Evolutionary conservation across 768 basidiomycete species (phyloP), one percentile per base, ranked within the genome.

Genomic region (Tylopilus balloui): DNA sequence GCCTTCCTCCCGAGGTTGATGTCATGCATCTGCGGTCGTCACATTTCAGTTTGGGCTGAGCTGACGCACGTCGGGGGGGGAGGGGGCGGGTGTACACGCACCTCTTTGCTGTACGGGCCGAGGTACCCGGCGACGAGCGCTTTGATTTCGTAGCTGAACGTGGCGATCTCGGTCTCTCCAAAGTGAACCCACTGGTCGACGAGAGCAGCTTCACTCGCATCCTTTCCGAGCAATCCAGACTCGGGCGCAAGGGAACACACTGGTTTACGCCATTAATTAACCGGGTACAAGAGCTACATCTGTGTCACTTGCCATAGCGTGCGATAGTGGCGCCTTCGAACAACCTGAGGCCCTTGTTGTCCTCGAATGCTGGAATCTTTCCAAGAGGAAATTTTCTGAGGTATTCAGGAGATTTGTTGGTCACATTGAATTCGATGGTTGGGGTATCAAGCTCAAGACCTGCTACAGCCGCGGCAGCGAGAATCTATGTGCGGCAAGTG

Each of bases 111-210:
- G 35, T 64, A 60, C 1, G 56, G 52, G 19, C 63, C 63, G 15
- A 61, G 51, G 31, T 44, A 37, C 44, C 55, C 59, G 13, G 19
- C 12, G 25, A 61, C 50, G 34, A 55, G 39, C n/a, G 46, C 66
- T 17, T 31, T 44, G 25, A 49, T 48, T 42, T 58, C 52, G 23
- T 64, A 53, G 45, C 53, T 68, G 51, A 52, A 49, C 44, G 1
- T 7, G 35, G 52, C n/a, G 25, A 68, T 63, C 39, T 66, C 65
- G 11, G 45, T 48, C 39, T 66, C 65, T 9, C 51, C 59, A 39
- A 66, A 66, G 25, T 66, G 65, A 15, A 66, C 50, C 65, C 65
- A 66, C 31, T 66, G 66, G 39, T 66, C 66, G 1, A 67, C 53
- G 23, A 66, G 61, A 3, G 61, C 63, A 20, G 61, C 47, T 37